Evolutionary conservation across 768 basidiomycete species (phyloP).

Genomic region (Tricholoma matsutake): DNA sequence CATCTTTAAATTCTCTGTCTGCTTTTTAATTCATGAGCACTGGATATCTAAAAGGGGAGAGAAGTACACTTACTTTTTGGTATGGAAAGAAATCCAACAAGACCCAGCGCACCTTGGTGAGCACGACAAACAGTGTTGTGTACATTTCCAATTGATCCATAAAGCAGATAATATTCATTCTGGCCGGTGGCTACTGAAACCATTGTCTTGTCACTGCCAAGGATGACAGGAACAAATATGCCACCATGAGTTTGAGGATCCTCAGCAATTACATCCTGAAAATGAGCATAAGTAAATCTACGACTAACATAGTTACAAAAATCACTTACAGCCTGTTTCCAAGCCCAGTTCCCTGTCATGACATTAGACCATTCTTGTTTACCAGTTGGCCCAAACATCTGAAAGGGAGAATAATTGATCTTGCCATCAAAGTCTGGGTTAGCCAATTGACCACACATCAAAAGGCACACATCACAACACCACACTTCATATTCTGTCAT

Average conservation of each 20-base stretch:
- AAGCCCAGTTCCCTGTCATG: conserved; percentile 23
- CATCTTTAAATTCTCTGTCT: conserved; percentile 12
- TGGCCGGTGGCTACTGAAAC: too few relatives aligned
- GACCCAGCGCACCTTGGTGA: conserved; percentile 3
- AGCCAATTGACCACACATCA: conserved; percentile 27
- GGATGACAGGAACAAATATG: conserved; percentile 21
- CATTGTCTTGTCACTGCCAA: conserved; percentile 29
- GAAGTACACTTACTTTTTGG: conserved; percentile 8
- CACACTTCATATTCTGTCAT: conserved; percentile 26
- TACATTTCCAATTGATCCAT: conserved; percentile 18
- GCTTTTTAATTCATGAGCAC: conserved; percentile 7
- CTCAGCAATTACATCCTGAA: conserved; percentile 10
- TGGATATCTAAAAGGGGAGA: neutral
- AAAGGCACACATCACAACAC: conserved; percentile 26
- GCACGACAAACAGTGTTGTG: conserved; percentile 9
- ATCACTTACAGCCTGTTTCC: conserved; percentile 21
- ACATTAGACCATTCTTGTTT: conserved; percentile 17
- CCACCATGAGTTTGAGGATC: too few relatives aligned
- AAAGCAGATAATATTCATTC: too few relatives aligned
- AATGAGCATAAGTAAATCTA: neutral
- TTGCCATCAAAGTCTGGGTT: conserved; percentile 32
- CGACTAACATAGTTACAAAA: neutral
- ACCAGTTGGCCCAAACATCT: conserved; percentile 16
- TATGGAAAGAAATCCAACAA: conserved; percentile 9
- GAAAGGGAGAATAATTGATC: conserved; percentile 32